These are phyloP conservation scores for Persicaria tinctoria DNA, from an alignment of 148 eudicot species.

Conservation along the genomic window DNA sequence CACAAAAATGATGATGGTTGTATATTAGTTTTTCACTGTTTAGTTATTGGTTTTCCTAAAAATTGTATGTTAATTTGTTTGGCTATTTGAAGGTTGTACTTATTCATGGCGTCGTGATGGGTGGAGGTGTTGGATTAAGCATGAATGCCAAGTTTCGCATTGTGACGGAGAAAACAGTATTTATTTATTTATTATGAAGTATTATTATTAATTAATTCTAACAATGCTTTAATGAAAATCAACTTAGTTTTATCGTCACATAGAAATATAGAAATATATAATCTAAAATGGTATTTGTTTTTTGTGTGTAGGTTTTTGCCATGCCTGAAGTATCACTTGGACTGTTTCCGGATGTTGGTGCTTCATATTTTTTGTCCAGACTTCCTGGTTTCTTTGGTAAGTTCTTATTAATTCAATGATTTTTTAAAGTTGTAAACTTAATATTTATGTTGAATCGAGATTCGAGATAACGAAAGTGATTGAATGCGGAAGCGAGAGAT, in stretches of 20 bases:
- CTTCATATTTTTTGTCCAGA: slow-evolving; percentile 32
- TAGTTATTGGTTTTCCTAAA: too few relatives aligned
- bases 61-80: neutral
- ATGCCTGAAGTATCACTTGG: slow-evolving; percentile 42
- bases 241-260: neutral
- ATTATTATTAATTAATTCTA: too few relatives aligned
- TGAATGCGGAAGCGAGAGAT: too few relatives aligned
- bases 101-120: slow-evolving; percentile 22
- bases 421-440: too few relatives aligned
- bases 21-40: too few relatives aligned
- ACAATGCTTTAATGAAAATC: neutral
- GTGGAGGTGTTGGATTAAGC: slow-evolving; percentile 26
- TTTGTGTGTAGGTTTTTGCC: slow-evolving; percentile 27
- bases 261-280: neutral
- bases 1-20: too few relatives aligned
- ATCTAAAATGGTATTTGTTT: too few relatives aligned
- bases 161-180: slow-evolving; percentile 24
- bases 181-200: neutral
- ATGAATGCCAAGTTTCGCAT: slow-evolving; percentile 21
- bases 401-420: neutral
- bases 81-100: slow-evolving; percentile 16
- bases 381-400: slow-evolving; percentile 40
- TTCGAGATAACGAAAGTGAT: too few relatives aligned
- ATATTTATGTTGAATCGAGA: too few relatives aligned
- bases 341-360: slow-evolving; percentile 38